Base-by-base conservation (phyloP, 129 eudicot species). In the Tanacetum coccineum region DNA sequence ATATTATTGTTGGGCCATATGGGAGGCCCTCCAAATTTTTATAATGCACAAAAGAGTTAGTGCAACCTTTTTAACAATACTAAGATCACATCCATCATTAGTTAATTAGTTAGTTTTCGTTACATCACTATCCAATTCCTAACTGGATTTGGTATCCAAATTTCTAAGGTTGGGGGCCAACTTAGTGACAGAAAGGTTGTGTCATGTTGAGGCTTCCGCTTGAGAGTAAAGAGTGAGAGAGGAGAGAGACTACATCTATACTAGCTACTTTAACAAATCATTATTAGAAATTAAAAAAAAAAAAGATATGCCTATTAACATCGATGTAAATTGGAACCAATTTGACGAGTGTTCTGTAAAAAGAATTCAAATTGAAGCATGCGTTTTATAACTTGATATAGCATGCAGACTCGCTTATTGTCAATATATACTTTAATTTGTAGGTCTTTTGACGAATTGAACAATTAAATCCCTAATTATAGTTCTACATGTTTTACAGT, bases 151-250 rank as follows among this genome's bases (percentile, higher is more conserved):
- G 89, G 95, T 83, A 50, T 78, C 82, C 81, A 76, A 70, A 76
- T 79, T 83, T 68, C 70, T 79, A 81, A 81, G 77, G 89, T 83
- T 81, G 89, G 89, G 78, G 66, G 84, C 85, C 95, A 76, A 83
- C 82, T 76, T 70, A 60, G 50, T 61, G 68, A 48, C 46, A 58
- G 71, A 58, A 32, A 67, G 9, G 6, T 47, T 32, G 21, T 68
- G 62, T 15, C 13, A 13, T 47, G 25, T 48, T n/a, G n/a, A n/a
- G n/a, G n/a, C n/a, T n/a, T n/a, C n/a, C n/a, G n/a, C n/a, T n/a
- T n/a, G n/a, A n/a, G n/a, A n/a, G n/a, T n/a, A n/a, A n/a, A n/a
- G n/a, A n/a, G n/a, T n/a, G n/a, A n/a, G n/a, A n/a, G n/a, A n/a
- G n/a, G n/a, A n/a, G n/a, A n/a, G n/a, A n/a, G n/a, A n/a, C n/a